These are phyloP conservation scores for Aspergillus jensenii DNA, from an alignment of 2,329 filamentous ascomycete genomes.

Conservation along the genomic window DNA sequence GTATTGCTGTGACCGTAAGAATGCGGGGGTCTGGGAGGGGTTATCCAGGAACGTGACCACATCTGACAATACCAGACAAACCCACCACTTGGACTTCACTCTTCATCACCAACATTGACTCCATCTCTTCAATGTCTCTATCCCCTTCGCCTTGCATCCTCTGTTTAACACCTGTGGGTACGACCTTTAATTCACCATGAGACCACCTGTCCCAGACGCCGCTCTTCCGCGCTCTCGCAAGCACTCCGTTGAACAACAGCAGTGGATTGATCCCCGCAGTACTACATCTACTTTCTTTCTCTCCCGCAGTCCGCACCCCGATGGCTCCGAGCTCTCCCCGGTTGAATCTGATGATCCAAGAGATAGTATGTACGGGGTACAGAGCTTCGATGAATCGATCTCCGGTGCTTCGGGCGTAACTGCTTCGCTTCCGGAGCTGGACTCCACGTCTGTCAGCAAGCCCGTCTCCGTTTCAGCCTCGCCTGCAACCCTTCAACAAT, in stretches of 20 bases:
- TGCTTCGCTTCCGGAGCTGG: conserved; percentile 11
- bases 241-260: conserved; percentile 32
- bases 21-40: conserved; percentile 12
- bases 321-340: conserved; percentile 31
- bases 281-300: conserved; percentile 60
- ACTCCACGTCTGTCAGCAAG: conserved; percentile 6
- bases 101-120: not conserved
- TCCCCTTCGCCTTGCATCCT: not conserved
- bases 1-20: conserved; percentile 1
- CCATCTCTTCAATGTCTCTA: conserved; percentile 5
- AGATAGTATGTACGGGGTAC: conserved; percentile 56
- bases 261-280: conserved; percentile 38
- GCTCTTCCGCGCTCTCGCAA: conserved; percentile 35
- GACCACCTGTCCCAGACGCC: conserved; percentile 37
- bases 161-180: conserved; percentile 4
- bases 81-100: not conserved
- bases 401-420: conserved; percentile 32
- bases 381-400: conserved; percentile 57
- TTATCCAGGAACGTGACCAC: conserved; percentile 15
- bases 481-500: conserved; percentile 11
- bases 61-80: conserved; percentile 2
- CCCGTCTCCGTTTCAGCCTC: conserved; percentile 6
- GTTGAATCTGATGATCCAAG: conserved; percentile 28
- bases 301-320: conserved; percentile 53
- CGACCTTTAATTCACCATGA: conserved; percentile 32